Evolutionary conservation across 768 basidiomycete species (phyloP).

Genomic region (Tephrocybe sp.): DNA sequence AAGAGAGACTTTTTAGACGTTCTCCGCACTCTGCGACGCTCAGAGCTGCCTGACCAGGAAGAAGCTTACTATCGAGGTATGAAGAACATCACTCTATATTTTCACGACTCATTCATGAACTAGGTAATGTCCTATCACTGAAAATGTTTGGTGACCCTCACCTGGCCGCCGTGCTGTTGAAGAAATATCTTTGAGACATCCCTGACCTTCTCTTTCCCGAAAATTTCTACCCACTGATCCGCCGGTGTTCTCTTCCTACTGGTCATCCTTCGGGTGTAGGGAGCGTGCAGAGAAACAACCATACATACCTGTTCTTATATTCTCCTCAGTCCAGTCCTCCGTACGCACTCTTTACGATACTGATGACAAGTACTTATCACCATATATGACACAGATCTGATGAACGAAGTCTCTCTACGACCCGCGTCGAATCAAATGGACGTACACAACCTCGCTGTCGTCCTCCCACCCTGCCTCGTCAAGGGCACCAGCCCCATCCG

Average conservation of each 20-base stretch:
- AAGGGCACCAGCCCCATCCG: constrained; percentile 64
- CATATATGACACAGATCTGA: no score
- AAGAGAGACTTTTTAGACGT: constrained; percentile 83
- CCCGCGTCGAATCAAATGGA: constrained; percentile 76
- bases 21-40: constrained; percentile 72
- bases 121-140: constrained; percentile 81
- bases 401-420: constrained; percentile 76
- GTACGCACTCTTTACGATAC: no score
- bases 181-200: constrained; percentile 82
- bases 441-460: constrained; percentile 78
- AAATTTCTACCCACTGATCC: constrained; percentile 60
- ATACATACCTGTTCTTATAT: constrained; percentile 74
- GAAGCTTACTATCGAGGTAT: constrained; percentile 84
- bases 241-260: constrained; percentile 62
- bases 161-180: constrained; percentile 81
- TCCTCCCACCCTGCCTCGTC: constrained; percentile 79
- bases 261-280: constrained; percentile 56
- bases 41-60: constrained; percentile 70
- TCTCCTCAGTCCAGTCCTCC: constrained; percentile 66
- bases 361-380: no score
- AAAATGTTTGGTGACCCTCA: constrained; percentile 76
- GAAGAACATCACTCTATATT: not conserved
- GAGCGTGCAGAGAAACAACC: constrained; percentile 57
- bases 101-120: constrained; percentile 5
- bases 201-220: constrained; percentile 81